Evolutionary conservation across 768 basidiomycete species (phyloP).

Genomic region (Termitomyces titanicus): DNA sequence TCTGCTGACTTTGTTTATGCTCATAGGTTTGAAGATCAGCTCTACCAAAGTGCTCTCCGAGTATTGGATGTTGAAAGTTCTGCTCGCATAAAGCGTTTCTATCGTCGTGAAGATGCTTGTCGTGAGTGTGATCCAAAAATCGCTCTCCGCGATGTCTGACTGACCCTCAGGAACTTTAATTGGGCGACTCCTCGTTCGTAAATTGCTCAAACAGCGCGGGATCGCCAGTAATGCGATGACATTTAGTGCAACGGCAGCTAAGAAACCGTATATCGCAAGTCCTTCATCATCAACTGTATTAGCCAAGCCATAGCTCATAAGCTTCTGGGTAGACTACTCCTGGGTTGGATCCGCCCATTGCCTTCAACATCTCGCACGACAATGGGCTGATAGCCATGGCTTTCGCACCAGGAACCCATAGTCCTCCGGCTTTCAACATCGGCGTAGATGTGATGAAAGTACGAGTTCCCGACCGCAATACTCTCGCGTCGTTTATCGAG

Average conservation of each 20-base stretch:
- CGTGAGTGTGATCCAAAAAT: constrained; percentile 38
- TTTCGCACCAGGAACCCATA: constrained; percentile 39
- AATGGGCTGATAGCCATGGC: constrained; percentile 70
- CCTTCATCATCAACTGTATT: background rate
- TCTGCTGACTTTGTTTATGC: background rate
- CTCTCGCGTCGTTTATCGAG: constrained; percentile 58
- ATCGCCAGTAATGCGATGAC: constrained; percentile 41
- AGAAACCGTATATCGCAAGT: constrained; percentile 78
- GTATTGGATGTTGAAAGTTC: constrained; percentile 56
- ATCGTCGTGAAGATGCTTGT: constrained; percentile 71
- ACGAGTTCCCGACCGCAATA: constrained; percentile 53
- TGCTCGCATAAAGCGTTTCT: constrained; percentile 60
- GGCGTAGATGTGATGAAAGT: constrained; percentile 86
- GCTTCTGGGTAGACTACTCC: constrained; percentile 36
- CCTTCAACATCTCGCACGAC: constrained; percentile 83
- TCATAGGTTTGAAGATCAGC: constrained; percentile 32
- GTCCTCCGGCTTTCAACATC: constrained; percentile 53
- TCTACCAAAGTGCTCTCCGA: constrained; percentile 57
- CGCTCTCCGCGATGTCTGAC: background rate
- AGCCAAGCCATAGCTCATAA: background rate
- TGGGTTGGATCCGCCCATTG: constrained; percentile 50
- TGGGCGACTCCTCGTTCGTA: constrained; percentile 70
- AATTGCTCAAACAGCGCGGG: constrained; percentile 57
- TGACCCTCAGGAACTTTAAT: constrained; percentile 62
- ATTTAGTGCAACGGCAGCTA: constrained; percentile 55